These are phyloP conservation scores for Psilocybe cyanescens DNA, from an alignment of 768 basidiomycete genomes.

Conservation along the genomic window DNA sequence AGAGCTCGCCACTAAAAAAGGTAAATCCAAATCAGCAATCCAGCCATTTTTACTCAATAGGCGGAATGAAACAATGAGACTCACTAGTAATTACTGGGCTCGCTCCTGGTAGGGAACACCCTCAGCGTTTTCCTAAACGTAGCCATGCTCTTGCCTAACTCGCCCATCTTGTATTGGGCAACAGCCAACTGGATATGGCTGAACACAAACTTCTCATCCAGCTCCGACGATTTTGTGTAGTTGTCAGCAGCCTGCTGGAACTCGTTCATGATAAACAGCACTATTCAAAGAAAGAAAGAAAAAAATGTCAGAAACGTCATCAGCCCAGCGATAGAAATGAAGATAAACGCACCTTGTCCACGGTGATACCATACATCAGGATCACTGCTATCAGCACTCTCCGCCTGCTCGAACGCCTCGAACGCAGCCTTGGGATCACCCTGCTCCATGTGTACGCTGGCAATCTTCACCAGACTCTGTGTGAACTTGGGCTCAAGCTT, in stretches of 20 bases:
- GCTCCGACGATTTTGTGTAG: constrained; percentile 86
- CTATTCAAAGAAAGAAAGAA: constrained; percentile 41
- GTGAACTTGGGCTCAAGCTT: constrained; percentile 69
- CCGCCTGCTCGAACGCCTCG: constrained; percentile 89
- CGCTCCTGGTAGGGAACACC: constrained; percentile 84
- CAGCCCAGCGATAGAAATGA: neutral
- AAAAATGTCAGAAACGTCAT: neutral
- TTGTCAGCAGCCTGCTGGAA: constrained; percentile 86
- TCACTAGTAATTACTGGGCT: constrained; percentile 95
- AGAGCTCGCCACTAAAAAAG: constrained; percentile 78
- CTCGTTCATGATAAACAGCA: constrained; percentile 94
- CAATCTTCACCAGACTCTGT: constrained; percentile 95
- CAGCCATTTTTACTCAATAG: neutral
- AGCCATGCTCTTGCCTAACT: constrained; percentile 82
- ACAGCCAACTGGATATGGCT: constrained; percentile 97
- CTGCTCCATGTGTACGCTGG: constrained; percentile 97
- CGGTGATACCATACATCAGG: constrained; percentile 99
- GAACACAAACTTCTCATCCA: constrained; percentile 92
- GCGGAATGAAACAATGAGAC: constrained; percentile 27
- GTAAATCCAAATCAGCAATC: neutral
- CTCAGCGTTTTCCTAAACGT: constrained; percentile 87
- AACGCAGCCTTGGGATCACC: constrained; percentile 82
- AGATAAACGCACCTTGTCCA: constrained; percentile 74
- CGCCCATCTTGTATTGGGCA: constrained; percentile 91
- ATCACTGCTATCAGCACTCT: constrained; percentile 79